Evolutionary conservation across 768 basidiomycete genomes (phyloP).

Genomic region (Panaeolus papilionaceus): DNA sequence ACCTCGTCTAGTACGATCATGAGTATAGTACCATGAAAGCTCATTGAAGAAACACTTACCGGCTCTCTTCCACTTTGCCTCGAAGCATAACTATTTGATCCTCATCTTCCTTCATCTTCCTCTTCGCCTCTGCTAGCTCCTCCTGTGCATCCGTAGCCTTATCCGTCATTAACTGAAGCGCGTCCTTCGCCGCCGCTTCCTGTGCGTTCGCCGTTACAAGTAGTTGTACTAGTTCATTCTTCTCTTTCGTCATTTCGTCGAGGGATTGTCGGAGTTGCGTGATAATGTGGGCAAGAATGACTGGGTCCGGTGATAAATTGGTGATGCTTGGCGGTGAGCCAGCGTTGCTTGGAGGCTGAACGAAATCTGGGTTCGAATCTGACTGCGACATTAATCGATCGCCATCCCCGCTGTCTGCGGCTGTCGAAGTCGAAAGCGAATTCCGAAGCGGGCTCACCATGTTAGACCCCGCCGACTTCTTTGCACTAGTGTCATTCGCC

Average conservation of each 20-base stretch:
- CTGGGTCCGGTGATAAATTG: conserved; percentile 63
- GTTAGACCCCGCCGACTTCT: conserved; percentile 14
- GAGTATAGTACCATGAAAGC: conserved; percentile 1
- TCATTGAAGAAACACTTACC: conserved; percentile 49
- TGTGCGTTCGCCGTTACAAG: conserved; percentile 56
- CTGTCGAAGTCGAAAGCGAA: conserved; percentile 11
- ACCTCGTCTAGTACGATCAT: conserved; percentile 60
- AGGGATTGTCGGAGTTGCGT: conserved; percentile 74
- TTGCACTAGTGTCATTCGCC: conserved; percentile 21
- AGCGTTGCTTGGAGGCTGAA: background rate
- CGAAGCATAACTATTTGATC: conserved; percentile 78
- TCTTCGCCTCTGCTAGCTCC: conserved; percentile 55
- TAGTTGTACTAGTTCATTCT: conserved; percentile 66
- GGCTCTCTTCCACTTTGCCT: conserved; percentile 87
- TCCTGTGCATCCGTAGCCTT: conserved; percentile 66
- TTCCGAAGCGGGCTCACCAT: conserved; percentile 8
- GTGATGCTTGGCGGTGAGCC: conserved; percentile 2
- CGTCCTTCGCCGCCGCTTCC: conserved; percentile 68
- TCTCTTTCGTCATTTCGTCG: conserved; percentile 68
- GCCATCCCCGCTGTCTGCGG: conserved; percentile 6
- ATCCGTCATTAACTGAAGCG: conserved; percentile 68
- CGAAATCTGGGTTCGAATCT: background rate
- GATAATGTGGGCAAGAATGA: conserved; percentile 78
- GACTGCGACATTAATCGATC: background rate
- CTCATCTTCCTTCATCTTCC: conserved; percentile 72